phyloP scores from a whole-genome alignment of 2,329 filamentous ascomycete species.

The Epichloe scottii region DNA sequence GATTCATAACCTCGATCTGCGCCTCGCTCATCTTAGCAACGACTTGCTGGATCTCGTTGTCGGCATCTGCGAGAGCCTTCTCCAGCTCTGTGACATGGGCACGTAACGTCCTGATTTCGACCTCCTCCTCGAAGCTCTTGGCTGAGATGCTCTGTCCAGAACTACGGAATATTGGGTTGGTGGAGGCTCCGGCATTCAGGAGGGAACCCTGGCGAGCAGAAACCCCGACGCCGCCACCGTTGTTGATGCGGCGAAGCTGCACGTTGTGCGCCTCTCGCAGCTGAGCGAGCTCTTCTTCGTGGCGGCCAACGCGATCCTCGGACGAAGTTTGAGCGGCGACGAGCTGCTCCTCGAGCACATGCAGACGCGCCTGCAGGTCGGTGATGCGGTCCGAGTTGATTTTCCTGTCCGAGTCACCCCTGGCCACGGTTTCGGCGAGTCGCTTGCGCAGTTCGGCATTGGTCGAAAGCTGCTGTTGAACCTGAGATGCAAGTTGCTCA shows the following conservation, averaged over 20 bases:
- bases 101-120: slow-evolving; percentile 64
- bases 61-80: slow-evolving; percentile 45
- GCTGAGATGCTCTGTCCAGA: slow-evolving; percentile 39
- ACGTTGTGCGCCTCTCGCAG: slow-evolving; percentile 66
- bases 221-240: slow-evolving; percentile 22
- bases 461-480: slow-evolving; percentile 65
- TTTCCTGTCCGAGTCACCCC: slow-evolving; percentile 74
- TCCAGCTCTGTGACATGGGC: slow-evolving; percentile 75
- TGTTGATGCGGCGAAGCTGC: slow-evolving; percentile 64
- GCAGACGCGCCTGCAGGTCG: slow-evolving; percentile 68
- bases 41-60: slow-evolving; percentile 72
- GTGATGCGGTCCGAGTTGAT: slow-evolving; percentile 72
- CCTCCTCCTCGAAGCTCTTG: slow-evolving; percentile 58
- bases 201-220: slow-evolving; percentile 20
- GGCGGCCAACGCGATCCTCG: slow-evolving; percentile 68
- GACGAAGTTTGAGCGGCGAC: slow-evolving; percentile 72
- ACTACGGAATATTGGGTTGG: slow-evolving; percentile 22
- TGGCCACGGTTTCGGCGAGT: slow-evolving; percentile 64
- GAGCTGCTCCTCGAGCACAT: slow-evolving; percentile 71
- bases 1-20: slow-evolving; percentile 70
- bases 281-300: slow-evolving; percentile 72
- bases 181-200: slow-evolving; percentile 18
- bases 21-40: slow-evolving; percentile 68
- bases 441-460: slow-evolving; percentile 67
- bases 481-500: slow-evolving; percentile 66